Percentiles rank a stretch among this genome's conserved stretches.
Conservation (phyloP, 1,284 basidiomycete species). For the Cutaneotrichosporon arboriforme region DNA sequence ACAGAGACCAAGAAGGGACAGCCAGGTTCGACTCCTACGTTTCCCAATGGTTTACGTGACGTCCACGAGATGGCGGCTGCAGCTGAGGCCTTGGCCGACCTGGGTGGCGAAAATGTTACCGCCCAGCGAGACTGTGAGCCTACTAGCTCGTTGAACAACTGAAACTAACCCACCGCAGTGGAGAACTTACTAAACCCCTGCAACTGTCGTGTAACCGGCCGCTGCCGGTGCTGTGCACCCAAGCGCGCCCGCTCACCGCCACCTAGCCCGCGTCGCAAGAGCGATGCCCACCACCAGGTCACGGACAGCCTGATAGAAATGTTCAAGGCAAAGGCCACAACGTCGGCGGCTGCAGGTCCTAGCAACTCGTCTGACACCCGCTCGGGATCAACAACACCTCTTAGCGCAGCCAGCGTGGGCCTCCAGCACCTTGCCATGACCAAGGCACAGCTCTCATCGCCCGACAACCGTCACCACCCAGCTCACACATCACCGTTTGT, state of each 20-base stretch:
- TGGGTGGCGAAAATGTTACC: constrained; percentile 25
- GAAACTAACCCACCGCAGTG: constrained; percentile 23
- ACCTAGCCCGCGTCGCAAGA: not conserved
- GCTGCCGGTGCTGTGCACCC: constrained; percentile 57
- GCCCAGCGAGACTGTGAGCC: constrained; percentile 33
- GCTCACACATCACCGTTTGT: constrained; percentile 42
- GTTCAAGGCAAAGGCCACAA: constrained; percentile 30
- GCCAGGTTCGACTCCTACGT: constrained; percentile 40
- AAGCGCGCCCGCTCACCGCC: constrained; percentile 16
- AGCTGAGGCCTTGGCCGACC: constrained; percentile 37
- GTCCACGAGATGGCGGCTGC: constrained; percentile 47
- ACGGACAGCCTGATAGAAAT: constrained; percentile 32
- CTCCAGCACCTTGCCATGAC: constrained; percentile 12
- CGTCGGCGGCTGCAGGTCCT: not conserved
- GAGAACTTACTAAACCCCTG: constrained; percentile 45
- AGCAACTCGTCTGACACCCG: not conserved
- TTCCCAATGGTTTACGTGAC: constrained; percentile 48
- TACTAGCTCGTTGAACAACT: constrained; percentile 51
- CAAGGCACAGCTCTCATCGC: constrained; percentile 22
- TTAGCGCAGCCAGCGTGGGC: not conserved
- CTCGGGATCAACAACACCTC: constrained; percentile 18
- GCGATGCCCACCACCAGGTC: constrained; percentile 11
- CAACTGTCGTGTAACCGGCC: constrained; percentile 48
- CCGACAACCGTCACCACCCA: constrained; percentile 39
- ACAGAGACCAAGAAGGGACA: constrained; percentile 38